Evolutionary conservation across 805 yeast genomes (phyloP).

Genomic region (Lachancea quebecensis): DNA sequence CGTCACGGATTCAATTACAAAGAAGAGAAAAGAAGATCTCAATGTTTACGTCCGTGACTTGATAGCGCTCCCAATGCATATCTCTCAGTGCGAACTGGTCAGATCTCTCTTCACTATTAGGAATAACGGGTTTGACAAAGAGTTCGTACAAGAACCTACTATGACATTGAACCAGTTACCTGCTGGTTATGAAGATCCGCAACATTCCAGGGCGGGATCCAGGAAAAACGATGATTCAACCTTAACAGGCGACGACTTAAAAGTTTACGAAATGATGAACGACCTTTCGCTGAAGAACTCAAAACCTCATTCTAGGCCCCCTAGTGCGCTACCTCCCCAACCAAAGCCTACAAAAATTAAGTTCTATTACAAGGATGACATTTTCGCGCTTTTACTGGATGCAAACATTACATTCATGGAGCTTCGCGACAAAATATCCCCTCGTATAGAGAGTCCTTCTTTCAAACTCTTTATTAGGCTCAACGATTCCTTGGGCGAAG

Average conservation of each 20-base stretch:
- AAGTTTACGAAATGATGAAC: conserved; percentile 23
- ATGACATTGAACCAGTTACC: conserved; percentile 6
- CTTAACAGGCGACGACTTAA: conserved; percentile 28
- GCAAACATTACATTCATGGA: conserved; percentile 42
- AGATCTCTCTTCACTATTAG: conserved; percentile 59
- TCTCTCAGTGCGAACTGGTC: conserved; percentile 63
- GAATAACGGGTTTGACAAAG: conserved; percentile 32
- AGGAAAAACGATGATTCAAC: conserved; percentile 26
- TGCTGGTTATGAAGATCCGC: not conserved
- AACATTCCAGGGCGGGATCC: not conserved
- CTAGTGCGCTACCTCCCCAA: conserved; percentile 26
- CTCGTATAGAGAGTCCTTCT: conserved; percentile 39
- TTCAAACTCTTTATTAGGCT: conserved; percentile 33
- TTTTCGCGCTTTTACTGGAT: conserved; percentile 61
- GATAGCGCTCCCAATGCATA: conserved; percentile 66
- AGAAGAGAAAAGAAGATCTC: conserved; percentile 47
- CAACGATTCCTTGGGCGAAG: conserved; percentile 29
- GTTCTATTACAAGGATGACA: conserved; percentile 74
- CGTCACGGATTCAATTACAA: conserved; percentile 69
- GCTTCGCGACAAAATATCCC: conserved; percentile 43
- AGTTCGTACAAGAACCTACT: conserved; percentile 13
- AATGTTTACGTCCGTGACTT: conserved; percentile 53
- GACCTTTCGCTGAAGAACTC: conserved; percentile 20
- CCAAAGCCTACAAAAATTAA: conserved; percentile 47
- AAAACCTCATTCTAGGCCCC: conserved; percentile 26